phyloP scores from a whole-genome alignment of 176 grass and related monocot genomes.

The Elaeis guineensis region DNA sequence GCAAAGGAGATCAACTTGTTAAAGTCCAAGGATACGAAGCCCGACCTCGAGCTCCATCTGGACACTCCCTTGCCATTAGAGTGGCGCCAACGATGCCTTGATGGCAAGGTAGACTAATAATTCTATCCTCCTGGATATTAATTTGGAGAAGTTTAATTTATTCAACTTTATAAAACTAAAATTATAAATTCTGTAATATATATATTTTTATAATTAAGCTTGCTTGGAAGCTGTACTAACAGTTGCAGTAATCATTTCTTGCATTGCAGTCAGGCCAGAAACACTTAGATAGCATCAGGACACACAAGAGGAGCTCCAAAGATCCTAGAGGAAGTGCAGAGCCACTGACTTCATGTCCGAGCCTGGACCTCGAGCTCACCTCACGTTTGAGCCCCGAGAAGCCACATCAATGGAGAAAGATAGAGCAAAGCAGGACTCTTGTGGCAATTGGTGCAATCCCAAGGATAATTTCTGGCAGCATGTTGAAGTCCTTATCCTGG shows the following conservation, averaged over 20 bases:
- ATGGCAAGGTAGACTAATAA: slow-evolving; percentile 8
- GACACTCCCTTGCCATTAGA: slow-evolving; percentile 9
- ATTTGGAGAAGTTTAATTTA: too few relatives aligned
- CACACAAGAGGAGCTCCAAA: slow-evolving; percentile 15
- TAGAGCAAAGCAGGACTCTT: neutral
- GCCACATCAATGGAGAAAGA: neutral
- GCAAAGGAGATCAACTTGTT: neutral
- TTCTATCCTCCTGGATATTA: too few relatives aligned
- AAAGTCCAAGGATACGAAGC: neutral
- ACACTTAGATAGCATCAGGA: slow-evolving; percentile 14
- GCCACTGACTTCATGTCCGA: slow-evolving; percentile 15
- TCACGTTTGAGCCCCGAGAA: slow-evolving; percentile 36
- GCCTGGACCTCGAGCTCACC: slow-evolving; percentile 73
- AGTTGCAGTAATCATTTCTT: neutral
- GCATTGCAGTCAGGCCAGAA: slow-evolving; percentile 4
- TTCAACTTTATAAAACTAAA: too few relatives aligned
- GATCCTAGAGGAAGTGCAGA: slow-evolving; percentile 35
- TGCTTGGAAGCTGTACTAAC: too few relatives aligned
- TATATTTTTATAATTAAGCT: too few relatives aligned
- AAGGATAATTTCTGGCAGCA: neutral
- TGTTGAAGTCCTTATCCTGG: neutral
- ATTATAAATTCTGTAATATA: too few relatives aligned
- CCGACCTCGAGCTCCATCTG: slow-evolving; percentile 5
- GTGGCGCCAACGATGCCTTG: slow-evolving; percentile 20
- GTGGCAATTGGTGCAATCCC: neutral